Evolutionary conservation across 73 alveolate species (phyloP).

Genomic region (Loxodes magnus): DNA sequence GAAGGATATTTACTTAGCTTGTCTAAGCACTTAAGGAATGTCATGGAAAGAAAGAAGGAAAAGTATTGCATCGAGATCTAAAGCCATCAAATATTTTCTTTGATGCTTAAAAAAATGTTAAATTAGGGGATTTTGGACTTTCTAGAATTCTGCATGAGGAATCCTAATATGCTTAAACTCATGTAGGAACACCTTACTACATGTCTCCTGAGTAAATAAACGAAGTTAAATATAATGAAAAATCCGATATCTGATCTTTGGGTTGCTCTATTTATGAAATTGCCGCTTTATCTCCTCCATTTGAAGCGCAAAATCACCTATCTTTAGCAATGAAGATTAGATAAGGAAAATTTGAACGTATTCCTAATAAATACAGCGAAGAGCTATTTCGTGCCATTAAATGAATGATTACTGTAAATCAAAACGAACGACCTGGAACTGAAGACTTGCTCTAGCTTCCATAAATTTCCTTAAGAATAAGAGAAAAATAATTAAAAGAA

Average conservation of each 20-base stretch:
- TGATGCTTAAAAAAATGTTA: constrained; percentile 61
- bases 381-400: constrained; percentile 70
- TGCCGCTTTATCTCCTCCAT: constrained; percentile 78
- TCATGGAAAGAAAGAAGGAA: constrained; percentile 63
- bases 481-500: constrained; percentile 69
- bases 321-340: constrained; percentile 77
- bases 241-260: constrained; percentile 91
- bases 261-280: constrained; percentile 88
- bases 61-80: constrained; percentile 80
- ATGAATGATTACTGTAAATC: constrained; percentile 68
- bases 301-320: constrained; percentile 78
- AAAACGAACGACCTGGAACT: constrained; percentile 58
- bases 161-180: constrained; percentile 86
- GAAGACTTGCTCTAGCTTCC: constrained; percentile 70
- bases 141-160: constrained; percentile 68
- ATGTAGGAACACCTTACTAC: constrained; percentile 94
- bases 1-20: constrained; percentile 81
- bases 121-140: constrained; percentile 93
- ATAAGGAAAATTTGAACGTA: constrained; percentile 57
- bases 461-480: constrained; percentile 39
- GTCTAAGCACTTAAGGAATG: constrained; percentile 74
- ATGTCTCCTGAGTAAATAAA: constrained; percentile 95
- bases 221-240: constrained; percentile 86
- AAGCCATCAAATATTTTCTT: constrained; percentile 84
- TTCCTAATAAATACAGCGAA: constrained; percentile 60